phyloP scores from a whole-genome alignment of 2,329 filamentous ascomycete genomes.

The Drechslera avenae region DNA sequence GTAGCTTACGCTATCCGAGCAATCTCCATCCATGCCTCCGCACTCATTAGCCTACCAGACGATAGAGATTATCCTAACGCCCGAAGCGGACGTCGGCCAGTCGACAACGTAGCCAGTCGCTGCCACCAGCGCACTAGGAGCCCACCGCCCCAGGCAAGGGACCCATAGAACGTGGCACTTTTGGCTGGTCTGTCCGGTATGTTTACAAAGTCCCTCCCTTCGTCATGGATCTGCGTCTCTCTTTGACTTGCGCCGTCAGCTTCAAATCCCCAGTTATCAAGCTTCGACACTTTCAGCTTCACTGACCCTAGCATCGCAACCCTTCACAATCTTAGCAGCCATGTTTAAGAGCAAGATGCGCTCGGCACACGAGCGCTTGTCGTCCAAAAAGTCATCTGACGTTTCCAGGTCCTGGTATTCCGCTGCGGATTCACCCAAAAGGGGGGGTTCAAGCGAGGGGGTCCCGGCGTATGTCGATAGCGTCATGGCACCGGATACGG shows the following conservation, averaged over 20 bases:
- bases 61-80: neutral
- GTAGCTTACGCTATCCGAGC: constrained; percentile 5
- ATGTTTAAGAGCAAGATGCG: constrained; percentile 42
- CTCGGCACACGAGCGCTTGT: constrained; percentile 38
- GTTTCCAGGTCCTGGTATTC: constrained; percentile 27
- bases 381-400: constrained; percentile 27
- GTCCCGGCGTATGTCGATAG: constrained; percentile 34
- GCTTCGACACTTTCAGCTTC: constrained; percentile 1
- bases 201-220: constrained; percentile 22
- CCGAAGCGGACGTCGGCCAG: constrained; percentile 11
- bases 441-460: constrained; percentile 30
- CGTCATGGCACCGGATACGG: constrained; percentile 31
- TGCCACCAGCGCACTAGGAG: constrained; percentile 7
- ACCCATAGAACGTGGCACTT: constrained; percentile 13
- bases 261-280: constrained; percentile 3
- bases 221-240: constrained; percentile 26
- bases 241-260: constrained; percentile 9
- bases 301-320: neutral
- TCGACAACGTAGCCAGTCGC: constrained; percentile 5
- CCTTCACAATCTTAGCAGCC: constrained; percentile 13
- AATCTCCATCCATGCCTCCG: constrained; percentile 5
- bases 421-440: constrained; percentile 31
- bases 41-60: constrained; percentile 10
- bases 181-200: constrained; percentile 20
- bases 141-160: constrained; percentile 4